phyloP scores from a whole-genome alignment of 2,329 filamentous ascomycete species.

The Cladophialophora yegresii region DNA sequence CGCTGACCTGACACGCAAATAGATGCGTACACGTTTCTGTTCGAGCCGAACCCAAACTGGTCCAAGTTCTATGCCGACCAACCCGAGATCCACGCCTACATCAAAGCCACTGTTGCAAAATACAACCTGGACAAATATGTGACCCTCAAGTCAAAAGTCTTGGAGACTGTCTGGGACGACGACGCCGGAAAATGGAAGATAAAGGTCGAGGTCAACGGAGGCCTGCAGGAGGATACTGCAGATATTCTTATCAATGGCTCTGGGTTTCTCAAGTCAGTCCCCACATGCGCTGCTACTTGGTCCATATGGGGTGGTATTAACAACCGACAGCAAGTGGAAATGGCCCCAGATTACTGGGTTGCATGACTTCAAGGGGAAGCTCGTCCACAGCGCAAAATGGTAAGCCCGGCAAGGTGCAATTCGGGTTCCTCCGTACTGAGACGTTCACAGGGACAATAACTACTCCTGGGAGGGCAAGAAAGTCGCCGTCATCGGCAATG shows the following conservation, averaged over 20 bases:
- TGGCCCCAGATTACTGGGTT: constrained; percentile 42
- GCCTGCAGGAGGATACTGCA: constrained; percentile 8
- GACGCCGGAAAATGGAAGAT: constrained; percentile 38
- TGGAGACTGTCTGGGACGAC: constrained; percentile 39
- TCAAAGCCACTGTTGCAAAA: constrained; percentile 33
- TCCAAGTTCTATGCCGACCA: constrained; percentile 34
- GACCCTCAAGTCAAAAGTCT: constrained; percentile 36
- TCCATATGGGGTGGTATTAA: too few relatives aligned
- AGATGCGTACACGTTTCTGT: constrained; percentile 42
- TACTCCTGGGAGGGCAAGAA: constrained; percentile 48
- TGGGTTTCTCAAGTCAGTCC: constrained; percentile 36
- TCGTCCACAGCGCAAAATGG: constrained; percentile 42
- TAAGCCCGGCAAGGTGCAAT: constrained; percentile 23
- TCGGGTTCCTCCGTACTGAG: too few relatives aligned
- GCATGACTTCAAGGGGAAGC: constrained; percentile 41
- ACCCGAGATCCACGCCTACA: constrained; percentile 38
- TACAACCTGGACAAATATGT: constrained; percentile 38
- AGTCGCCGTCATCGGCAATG: constrained; percentile 38
- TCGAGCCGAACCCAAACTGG: constrained; percentile 40
- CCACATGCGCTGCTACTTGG: too few relatives aligned
- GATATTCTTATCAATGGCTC: constrained; percentile 38
- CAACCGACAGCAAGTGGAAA: constrained; percentile 33
- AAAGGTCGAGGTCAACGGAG: constrained; percentile 34
- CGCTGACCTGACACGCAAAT: too few relatives aligned
- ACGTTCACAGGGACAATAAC: constrained; percentile 46